Base-by-base conservation (phyloP, 2,329 filamentous ascomycete genomes). In the Alternaria alternata region DNA sequence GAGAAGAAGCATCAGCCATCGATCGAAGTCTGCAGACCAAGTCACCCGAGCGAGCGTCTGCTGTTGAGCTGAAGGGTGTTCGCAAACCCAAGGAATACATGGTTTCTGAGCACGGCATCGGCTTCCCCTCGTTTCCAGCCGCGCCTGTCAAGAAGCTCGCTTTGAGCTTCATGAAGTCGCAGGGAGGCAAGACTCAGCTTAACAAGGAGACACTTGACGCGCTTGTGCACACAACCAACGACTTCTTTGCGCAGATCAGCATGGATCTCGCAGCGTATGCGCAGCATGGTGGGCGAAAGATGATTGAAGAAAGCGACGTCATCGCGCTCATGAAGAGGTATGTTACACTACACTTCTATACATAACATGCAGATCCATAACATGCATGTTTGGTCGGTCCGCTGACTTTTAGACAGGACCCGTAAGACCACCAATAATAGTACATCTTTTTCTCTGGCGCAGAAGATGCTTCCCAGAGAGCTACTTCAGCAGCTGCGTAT, bases 181-280 rank as follows among this genome's bases (percentile, higher is more conserved):
- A 88, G 44, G 88, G 89, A 20, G 85, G 85, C 67, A 92, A 90
- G 68, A 82, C 87, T 5, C 91, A 89, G 66, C 86, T 96, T 47
- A 88, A 85, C 58, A 88, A 90, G 46, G 91, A 95, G 52, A 89
- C 91, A 2, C 81, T 96, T 38, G 85, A 86, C 30, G 89, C 90
- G 5, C 87, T 97, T 54, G 88, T 90, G 71, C 89, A 93, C 74
- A 92, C 93, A 1, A 91, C 91, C 3, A 92, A 96, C 63, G 95
- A 92, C 90, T 97, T 93, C 78, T 96, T 97, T 75, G 92, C 96
- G 79, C 93, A 97, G 77, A 82, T 91, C 3, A 88, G 91, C 48
- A 91, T 93, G 61, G 93, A 96, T 73, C 80, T 97, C 55, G 87
- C 87, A 12, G 89, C 89, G 3, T 97, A 94, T 76, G 91, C 93